Evolutionary conservation across 1,284 basidiomycete species (phyloP), one percentile per base, ranked within the genome.

Genomic region (Leucoagaricus sp.): DNA sequence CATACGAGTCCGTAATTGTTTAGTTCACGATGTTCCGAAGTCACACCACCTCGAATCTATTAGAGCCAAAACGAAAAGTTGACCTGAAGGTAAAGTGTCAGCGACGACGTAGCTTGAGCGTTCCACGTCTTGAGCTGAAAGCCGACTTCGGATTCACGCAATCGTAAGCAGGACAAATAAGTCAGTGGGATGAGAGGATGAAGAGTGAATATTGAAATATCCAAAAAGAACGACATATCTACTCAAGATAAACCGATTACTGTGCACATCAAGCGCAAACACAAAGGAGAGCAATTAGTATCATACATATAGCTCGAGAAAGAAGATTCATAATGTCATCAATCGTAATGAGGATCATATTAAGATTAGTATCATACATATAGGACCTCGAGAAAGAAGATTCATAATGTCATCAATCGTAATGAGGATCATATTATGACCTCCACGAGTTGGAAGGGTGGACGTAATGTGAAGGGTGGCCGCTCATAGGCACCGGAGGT

Each of bases 281-380:
- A 45, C 12, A 25, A 15, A 19, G 23, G 40, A 48, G 23, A 49
- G 21, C 31, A 29, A 34, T 23, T 55, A 55, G 54, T 55, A 49
- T 28, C 48, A 55, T 49, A 49, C 54, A 50, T 49, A 49, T 50
- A 44, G 31, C 6, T 1, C 13, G 28, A 26, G 19, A 49, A 21
- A 19, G 8, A 41, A 26, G 17, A 49, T 41, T 19, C 25, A 42
- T 49, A 34, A 50, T 15, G 23, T 36, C 52, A 36, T 45, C 51
- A 45, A 45, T 47, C 34, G 12, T 29, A 36, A 49, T 19, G 9
- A 34, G 23, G 15, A 42, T 23, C 38, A 21, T 31, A 47, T 54
- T 13, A 54, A 29, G 52, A 55, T 55, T 55, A 55, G 54, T 55
- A 49, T 28, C 48, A 55, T 49, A 49, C 54, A 50, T 49, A 49